Conservation (phyloP, 768 basidiomycete genomes). For the Candolleomyces eurysporus region DNA sequence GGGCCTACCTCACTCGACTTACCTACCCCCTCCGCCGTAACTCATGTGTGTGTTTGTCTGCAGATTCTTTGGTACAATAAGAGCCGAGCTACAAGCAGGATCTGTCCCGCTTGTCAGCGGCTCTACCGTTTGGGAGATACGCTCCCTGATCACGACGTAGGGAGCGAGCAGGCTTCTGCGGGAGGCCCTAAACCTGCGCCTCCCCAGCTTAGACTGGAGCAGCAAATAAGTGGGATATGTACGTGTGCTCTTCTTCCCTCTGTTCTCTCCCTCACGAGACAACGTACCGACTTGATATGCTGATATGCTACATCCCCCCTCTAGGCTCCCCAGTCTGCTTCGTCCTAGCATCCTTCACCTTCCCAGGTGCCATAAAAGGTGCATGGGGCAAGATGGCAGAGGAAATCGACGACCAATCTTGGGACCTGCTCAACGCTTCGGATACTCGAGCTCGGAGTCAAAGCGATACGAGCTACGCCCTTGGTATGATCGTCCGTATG, state of each 20-base stretch:
- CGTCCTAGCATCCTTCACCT: slow-evolving; percentile 64
- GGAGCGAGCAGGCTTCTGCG: slow-evolving; percentile 17
- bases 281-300: not conserved
- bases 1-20: not conserved
- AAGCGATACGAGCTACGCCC: slow-evolving; percentile 29
- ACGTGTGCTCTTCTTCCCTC: slow-evolving; percentile 23
- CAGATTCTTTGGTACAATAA: slow-evolving; percentile 88
- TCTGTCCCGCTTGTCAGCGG: slow-evolving; percentile 78
- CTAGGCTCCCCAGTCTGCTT: slow-evolving; percentile 80
- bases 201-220: slow-evolving; percentile 53
- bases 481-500: slow-evolving; percentile 74
- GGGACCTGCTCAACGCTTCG: slow-evolving; percentile 55
- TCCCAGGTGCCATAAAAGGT: slow-evolving; percentile 59
- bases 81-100: slow-evolving; percentile 63
- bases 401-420: slow-evolving; percentile 65
- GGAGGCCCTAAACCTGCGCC: slow-evolving; percentile 3
- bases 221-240: slow-evolving; percentile 78
- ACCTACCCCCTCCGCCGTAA: not conserved
- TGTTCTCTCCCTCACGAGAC: slow-evolving; percentile 1
- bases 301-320: not conserved
- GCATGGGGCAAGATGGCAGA: slow-evolving; percentile 69
- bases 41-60: not conserved
- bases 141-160: slow-evolving; percentile 45
- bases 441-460: slow-evolving; percentile 30
- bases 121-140: slow-evolving; percentile 69